Evolutionary conservation across 2,329 filamentous ascomycete genomes (phyloP).

Genomic region (Hymenoscyphus salicellus): DNA sequence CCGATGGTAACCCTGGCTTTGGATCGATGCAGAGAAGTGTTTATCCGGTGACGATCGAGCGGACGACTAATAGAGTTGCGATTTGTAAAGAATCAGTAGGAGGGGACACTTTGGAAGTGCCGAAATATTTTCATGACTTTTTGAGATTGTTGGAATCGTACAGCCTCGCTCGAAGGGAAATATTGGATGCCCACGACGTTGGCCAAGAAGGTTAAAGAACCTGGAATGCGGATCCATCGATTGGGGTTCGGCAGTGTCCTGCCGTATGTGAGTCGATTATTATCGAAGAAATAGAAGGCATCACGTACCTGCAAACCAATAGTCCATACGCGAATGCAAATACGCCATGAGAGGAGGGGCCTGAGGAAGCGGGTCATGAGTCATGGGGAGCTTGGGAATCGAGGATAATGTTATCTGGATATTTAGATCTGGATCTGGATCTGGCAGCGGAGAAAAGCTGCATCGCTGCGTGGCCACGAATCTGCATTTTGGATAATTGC

Average conservation of each 20-base stretch:
- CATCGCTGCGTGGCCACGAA: not conserved
- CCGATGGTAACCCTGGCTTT: conserved; percentile 2
- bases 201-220: conserved; percentile 7
- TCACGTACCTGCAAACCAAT: not conserved
- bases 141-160: not conserved
- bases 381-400: not conserved
- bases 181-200: not conserved
- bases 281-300: not conserved
- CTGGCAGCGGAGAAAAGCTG: not conserved
- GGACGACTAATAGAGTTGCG: not conserved
- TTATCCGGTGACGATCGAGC: not conserved
- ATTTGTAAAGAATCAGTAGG: not conserved
- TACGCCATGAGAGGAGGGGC: not conserved
- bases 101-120: not conserved
- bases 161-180: conserved; percentile 8
- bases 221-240: not conserved
- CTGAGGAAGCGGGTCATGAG: not conserved
- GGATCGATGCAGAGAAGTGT: not conserved
- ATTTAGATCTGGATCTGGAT: not conserved
- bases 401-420: not conserved
- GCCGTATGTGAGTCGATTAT: not conserved
- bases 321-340: not conserved
- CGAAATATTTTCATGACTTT: not conserved
- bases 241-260: not conserved
- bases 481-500: not conserved